Evolutionary conservation across 148 eudicot genomes (phyloP), one percentile per base, ranked within the genome.

Genomic region (Spergularia bocconei): DNA sequence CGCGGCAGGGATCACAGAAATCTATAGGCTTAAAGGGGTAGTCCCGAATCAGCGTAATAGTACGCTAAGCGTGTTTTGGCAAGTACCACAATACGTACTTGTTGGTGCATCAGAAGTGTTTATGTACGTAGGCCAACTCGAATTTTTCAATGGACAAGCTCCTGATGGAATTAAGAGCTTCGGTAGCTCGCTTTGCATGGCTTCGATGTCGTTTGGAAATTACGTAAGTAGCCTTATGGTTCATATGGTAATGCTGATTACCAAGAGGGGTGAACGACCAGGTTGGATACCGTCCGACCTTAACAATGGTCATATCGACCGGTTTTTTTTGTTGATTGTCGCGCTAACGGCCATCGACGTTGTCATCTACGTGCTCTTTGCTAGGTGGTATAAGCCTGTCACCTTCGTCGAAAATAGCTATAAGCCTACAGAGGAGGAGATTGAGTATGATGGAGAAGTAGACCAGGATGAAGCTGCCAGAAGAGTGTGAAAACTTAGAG

Each of bases 111-210:
- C 97, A 0, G 98, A 94, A 80, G 94, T 93, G 6, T 91, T 93
- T 70, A 93, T 93, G 98, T 93, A 93, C 21, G 89, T 93, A 0
- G 98, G 98, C 1, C 97, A 91, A 63, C 60, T 93, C 65, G 98
- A 93, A 82, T 93, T 93, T 63, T 93, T 93, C 70, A 91, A 88
- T 20, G 88, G 88, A 7, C 97, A 94, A 63, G 95, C 97, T 1
- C 98, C 98, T 0, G 98, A 94, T 68, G 98, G 98, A 50, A 90
- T 94, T 2, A 94, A 94, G 79, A 91, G 97, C 55, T 88, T 94
- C 11, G 98, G 98, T 6, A 91, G 97, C 72, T 84, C 98, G 8
- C 88, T 94, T 8, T 91, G 97, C 20, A 94, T 94, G 98, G 97
- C 97, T 1, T 94, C 98, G 12, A 94, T 94, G 16, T 90, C 95